Conservation (phyloP, 139 green algal genomes). For the Spirogloea muscicola region DNA sequence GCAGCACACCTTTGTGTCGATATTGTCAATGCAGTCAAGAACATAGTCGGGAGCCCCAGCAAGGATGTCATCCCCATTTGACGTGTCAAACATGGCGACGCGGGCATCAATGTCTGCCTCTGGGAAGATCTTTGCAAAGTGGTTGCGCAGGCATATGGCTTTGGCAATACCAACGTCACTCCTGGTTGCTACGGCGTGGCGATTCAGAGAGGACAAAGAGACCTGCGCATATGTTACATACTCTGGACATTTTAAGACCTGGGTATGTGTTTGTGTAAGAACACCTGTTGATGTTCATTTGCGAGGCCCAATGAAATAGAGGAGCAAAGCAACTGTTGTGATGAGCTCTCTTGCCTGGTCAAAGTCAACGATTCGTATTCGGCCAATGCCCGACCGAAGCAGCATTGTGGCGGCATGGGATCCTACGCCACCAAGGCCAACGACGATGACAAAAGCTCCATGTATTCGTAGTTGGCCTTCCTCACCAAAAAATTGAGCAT, state of each 20-base stretch:
- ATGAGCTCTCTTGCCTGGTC: slow-evolving; percentile 73
- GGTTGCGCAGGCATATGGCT: slow-evolving; percentile 60
- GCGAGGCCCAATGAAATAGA: neutral
- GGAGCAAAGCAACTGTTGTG: too few relatives aligned
- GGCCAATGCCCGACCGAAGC: slow-evolving; percentile 83
- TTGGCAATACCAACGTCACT: slow-evolving; percentile 90
- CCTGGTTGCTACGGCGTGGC: slow-evolving; percentile 87
- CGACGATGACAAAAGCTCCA: slow-evolving; percentile 81
- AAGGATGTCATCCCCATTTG: slow-evolving; percentile 72
- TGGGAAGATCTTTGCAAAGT: slow-evolving; percentile 85
- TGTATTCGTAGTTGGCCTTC: slow-evolving; percentile 63
- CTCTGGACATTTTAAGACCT: too few relatives aligned
- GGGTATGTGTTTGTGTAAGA: neutral
- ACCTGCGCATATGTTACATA: too few relatives aligned
- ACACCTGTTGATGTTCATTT: neutral
- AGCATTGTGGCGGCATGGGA: slow-evolving; percentile 90
- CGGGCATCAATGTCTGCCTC: slow-evolving; percentile 66
- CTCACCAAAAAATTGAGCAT: slow-evolving; percentile 92
- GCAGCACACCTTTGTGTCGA: slow-evolving; percentile 94
- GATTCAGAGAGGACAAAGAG: slow-evolving; percentile 82
- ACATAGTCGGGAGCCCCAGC: slow-evolving; percentile 78
- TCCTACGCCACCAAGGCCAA: slow-evolving; percentile 90
- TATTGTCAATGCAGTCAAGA: slow-evolving; percentile 97
- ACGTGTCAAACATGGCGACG: slow-evolving; percentile 77
- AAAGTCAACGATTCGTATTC: slow-evolving; percentile 92